These are phyloP conservation scores for Entoloma clypeatum DNA, from an alignment of 1,284 basidiomycete species.

Conservation along the genomic window DNA sequence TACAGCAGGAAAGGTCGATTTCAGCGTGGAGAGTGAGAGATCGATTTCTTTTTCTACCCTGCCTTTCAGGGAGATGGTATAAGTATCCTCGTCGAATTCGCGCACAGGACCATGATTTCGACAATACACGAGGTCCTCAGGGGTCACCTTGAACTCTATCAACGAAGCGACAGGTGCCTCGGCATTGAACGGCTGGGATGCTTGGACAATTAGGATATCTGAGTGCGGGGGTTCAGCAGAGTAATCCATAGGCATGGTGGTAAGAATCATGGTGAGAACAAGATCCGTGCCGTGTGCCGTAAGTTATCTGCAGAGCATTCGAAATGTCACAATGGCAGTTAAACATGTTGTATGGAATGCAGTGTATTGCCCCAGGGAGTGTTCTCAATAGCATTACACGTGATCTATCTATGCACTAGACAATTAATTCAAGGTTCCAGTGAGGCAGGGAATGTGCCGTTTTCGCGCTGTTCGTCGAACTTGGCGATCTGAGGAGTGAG, in stretches of 20 bases:
- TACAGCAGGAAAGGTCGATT: constrained; percentile 37
- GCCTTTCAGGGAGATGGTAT: constrained; percentile 40
- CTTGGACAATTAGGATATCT: constrained; percentile 42
- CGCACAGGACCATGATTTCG: constrained; percentile 59
- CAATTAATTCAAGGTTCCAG: constrained; percentile 51
- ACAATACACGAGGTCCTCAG: constrained; percentile 57
- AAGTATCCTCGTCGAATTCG: constrained; percentile 44
- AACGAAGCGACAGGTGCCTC: constrained; percentile 49
- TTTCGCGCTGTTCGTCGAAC: constrained; percentile 93
- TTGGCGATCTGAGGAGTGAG: constrained; percentile 58
- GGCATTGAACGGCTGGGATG: constrained; percentile 52
- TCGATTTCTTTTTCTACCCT: constrained; percentile 30
- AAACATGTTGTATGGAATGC: constrained; percentile 2
- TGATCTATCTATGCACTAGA: constrained; percentile 18
- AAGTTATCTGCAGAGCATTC: too few relatives aligned
- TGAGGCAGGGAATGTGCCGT: constrained; percentile 87
- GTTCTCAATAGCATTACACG: constrained; percentile 17
- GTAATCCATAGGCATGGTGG: constrained; percentile 36
- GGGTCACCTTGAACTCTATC: constrained; percentile 51
- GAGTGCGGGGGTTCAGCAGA: constrained; percentile 44
- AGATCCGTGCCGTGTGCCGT: too few relatives aligned
- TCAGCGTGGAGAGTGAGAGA: constrained; percentile 41
- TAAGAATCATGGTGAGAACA: too few relatives aligned
- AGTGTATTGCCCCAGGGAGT: neutral
- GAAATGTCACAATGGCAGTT: too few relatives aligned